Evolutionary conservation across 805 yeast species (phyloP).

Genomic region (Candida loeiensis): DNA sequence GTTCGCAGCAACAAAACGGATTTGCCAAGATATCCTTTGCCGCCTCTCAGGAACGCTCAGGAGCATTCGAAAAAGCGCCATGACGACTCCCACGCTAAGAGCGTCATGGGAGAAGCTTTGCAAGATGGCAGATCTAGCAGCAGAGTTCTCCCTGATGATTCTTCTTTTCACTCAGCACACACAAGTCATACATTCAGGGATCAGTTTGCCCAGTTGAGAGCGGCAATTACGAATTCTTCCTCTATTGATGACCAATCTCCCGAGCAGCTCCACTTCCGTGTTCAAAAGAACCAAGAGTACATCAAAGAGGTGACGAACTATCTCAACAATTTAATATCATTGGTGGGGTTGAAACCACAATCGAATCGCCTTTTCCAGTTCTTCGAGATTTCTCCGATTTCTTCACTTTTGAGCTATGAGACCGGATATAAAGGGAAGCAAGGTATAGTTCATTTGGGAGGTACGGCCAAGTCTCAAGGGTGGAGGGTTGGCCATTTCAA

Average conservation of each 20-base stretch:
- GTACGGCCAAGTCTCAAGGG: slow-evolving; percentile 85
- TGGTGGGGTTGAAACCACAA: slow-evolving; percentile 70
- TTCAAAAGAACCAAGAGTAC: slow-evolving; percentile 35
- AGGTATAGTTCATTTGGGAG: slow-evolving; percentile 75
- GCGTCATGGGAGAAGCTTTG: slow-evolving; percentile 12
- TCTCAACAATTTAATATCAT: slow-evolving; percentile 55
- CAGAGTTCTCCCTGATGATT: slow-evolving; percentile 16
- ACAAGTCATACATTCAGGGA: slow-evolving; percentile 19
- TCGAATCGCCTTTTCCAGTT: slow-evolving; percentile 81
- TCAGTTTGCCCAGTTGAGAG: slow-evolving; percentile 27
- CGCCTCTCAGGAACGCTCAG: slow-evolving; percentile 26
- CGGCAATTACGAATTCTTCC: slow-evolving; percentile 22
- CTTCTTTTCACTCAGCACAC: slow-evolving; percentile 14
- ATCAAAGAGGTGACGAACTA: slow-evolving; percentile 58
- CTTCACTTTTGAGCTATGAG: slow-evolving; percentile 79
- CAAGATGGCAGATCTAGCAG: slow-evolving; percentile 5
- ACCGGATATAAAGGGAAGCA: slow-evolving; percentile 82
- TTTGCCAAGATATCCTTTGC: slow-evolving; percentile 46
- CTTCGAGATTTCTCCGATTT: slow-evolving; percentile 85
- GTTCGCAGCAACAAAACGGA: slow-evolving; percentile 30
- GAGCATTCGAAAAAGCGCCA: neutral
- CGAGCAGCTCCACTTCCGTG: slow-evolving; percentile 25
- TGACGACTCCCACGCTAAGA: neutral
- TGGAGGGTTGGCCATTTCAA: slow-evolving; percentile 93
- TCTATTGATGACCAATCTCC: slow-evolving; percentile 21